Conservation (phyloP, 257 asterid species). For the Haberlea rhodopensis region DNA sequence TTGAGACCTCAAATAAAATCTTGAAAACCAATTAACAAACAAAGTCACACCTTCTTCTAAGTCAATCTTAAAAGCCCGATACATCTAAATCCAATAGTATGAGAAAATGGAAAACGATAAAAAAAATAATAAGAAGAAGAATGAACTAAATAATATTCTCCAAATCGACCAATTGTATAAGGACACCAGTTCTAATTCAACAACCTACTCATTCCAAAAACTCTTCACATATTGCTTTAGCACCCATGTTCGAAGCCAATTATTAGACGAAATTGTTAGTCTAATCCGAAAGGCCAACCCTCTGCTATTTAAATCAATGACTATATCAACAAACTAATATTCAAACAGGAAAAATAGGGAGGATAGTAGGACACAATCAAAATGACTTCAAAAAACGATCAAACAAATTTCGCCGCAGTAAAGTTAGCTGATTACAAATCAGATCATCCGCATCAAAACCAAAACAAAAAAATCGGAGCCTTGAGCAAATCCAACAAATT, state of each 20-base stretch:
- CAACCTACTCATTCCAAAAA: neutral
- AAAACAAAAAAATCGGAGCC: constrained; percentile 7
- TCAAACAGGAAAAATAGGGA: constrained; percentile 9
- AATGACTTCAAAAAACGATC: constrained; percentile 15
- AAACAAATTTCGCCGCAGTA: constrained; percentile 22
- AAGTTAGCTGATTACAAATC: constrained; percentile 25
- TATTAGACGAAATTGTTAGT: constrained; percentile 3
- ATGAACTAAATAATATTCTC: neutral
- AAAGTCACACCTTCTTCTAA: neutral
- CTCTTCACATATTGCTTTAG: neutral
- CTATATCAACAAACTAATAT: neutral
- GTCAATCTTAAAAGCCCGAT: neutral
- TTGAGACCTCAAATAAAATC: neutral
- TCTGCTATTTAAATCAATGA: constrained; percentile 19
- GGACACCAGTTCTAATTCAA: neutral
- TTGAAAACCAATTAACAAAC: neutral
- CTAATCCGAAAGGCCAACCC: constrained; percentile 13
- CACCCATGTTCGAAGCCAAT: constrained; percentile 1
- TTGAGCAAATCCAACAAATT: constrained; percentile 1
- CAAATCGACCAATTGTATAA: neutral
- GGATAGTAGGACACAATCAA: neutral
- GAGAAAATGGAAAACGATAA: constrained; percentile 12
- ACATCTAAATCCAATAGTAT: neutral
- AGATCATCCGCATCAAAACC: constrained; percentile 5
- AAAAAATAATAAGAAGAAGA: too few species aligned